Evolutionary conservation across 768 basidiomycete species (phyloP), one percentile per base, ranked within the genome.

Genomic region (Hortiboletus campestris): DNA sequence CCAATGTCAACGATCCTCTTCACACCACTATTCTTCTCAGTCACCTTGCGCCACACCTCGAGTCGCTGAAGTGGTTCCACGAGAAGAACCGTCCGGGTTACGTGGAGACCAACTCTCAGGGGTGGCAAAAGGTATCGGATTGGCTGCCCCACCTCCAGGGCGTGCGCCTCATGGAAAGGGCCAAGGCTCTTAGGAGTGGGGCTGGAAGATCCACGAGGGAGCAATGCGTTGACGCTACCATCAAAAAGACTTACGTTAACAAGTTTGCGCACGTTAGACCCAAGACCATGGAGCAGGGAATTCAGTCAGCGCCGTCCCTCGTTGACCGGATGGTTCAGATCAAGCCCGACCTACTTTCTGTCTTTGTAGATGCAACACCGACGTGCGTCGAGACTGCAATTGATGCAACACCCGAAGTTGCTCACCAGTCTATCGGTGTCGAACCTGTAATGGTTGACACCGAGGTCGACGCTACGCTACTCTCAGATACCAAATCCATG

Each of bases 21-120:
- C 84, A 84, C 55, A 76, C 82, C 20, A 78, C 87, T 29, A 84
- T 91, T 62, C 78, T 88, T 54, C 78, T 91, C 57, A 91, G 89
- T 70, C 89, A 91, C 68, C 72, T 91, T 49, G 82, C 85, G n/a
- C 88, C 89, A 38, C 75, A 77, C 64, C 75, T 89, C 43, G 87
- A 90, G 65, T 76, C 72, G 28, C 69, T 91, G 49, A 87, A 84
- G 69, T 90, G 82, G 82, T 90, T 89, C 77, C 83, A 86, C 63
- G 88, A 89, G 64, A 86, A 85, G 71, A 89, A 83, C 62, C 78
- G 88, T n/a, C 78, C 81, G 0, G 86, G 86, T 6, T 86, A 78
- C 61, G 75, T 84, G 46, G 89, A 91, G 67, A 75, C 77, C 32
- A 84, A 89, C 61, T 82, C 84, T 12, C 78, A 77, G 52, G 79